Percentiles rank a stretch among this genome's conserved stretches.
phyloP scores from a whole-genome alignment of 2,329 filamentous ascomycete genomes.

The Monilinia fructigena region DNA sequence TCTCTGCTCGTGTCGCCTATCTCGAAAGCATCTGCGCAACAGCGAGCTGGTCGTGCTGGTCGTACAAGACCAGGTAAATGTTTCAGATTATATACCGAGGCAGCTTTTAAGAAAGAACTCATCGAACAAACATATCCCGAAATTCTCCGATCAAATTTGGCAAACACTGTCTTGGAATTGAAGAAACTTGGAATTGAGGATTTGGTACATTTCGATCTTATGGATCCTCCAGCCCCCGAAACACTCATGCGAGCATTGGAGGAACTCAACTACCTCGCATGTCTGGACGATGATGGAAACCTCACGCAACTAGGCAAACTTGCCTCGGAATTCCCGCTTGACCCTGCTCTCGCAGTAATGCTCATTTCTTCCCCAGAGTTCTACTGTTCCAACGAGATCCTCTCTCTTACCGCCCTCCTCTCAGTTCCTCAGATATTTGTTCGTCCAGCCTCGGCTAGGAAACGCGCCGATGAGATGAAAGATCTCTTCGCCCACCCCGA shows the following conservation, averaged over 20 bases:
- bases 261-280: conserved; percentile 95
- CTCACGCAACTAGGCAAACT: conserved; percentile 81
- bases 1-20: conserved; percentile 97
- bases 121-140: conserved; percentile 98
- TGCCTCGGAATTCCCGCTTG: conserved; percentile 92
- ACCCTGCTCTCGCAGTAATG: conserved; percentile 94
- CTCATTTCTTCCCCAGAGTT: conserved; percentile 96
- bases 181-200: conserved; percentile 97
- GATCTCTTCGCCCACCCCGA: conserved; percentile 86
- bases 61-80: conserved; percentile 98
- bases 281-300: conserved; percentile 93
- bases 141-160: conserved; percentile 89
- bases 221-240: conserved; percentile 97
- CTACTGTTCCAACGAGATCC: conserved; percentile 96
- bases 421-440: conserved; percentile 95
- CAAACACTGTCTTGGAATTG: conserved; percentile 91
- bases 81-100: conserved; percentile 94
- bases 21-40: conserved; percentile 94
- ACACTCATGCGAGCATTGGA: conserved; percentile 97
- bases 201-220: conserved; percentile 95
- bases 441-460: conserved; percentile 78
- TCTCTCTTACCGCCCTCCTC: conserved; percentile 89
- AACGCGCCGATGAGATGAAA: conserved; percentile 98
- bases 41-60: conserved; percentile 97
- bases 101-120: conserved; percentile 94